phyloP scores from a whole-genome alignment of 768 basidiomycete genomes.

The Lentinula sp. region DNA sequence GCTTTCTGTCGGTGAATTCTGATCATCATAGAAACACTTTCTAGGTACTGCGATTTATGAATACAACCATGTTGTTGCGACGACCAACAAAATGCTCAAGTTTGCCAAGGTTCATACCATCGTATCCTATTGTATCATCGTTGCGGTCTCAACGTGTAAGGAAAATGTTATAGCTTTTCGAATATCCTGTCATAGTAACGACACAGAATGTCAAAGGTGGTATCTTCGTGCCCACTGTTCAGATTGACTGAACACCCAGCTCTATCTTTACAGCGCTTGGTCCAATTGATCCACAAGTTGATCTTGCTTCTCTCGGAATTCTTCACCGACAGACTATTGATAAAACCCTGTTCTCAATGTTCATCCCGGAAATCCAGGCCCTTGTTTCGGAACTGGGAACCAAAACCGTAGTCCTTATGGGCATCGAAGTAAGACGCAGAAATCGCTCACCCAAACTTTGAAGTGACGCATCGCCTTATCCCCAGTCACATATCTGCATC shows the following conservation, averaged over 20 bases:
- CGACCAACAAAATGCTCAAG: conserved; percentile 72
- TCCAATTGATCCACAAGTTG: conserved; percentile 57
- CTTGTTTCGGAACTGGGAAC: conserved; percentile 38
- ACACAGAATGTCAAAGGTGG: conserved; percentile 83
- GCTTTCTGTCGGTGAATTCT: neutral
- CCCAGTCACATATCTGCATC: conserved; percentile 83
- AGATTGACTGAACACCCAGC: neutral
- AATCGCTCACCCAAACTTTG: neutral
- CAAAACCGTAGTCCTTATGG: conserved; percentile 68
- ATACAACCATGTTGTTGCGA: conserved; percentile 65
- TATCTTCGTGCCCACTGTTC: neutral
- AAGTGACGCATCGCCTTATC: conserved; percentile 2
- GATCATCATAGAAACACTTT: neutral
- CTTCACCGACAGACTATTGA: conserved; percentile 58
- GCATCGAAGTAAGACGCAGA: conserved; percentile 67
- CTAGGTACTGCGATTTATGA: conserved; percentile 52
- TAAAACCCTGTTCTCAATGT: conserved; percentile 86
- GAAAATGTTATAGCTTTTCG: conserved; percentile 26
- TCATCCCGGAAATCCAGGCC: conserved; percentile 56
- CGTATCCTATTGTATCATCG: neutral
- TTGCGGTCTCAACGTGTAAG: neutral
- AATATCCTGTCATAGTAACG: conserved; percentile 71
- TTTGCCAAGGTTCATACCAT: conserved; percentile 51
- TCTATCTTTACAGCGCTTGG: conserved; percentile 53
- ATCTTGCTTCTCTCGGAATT: conserved; percentile 43